Conservation (phyloP, 352 stramenopile species). For the Globisporangium irregulare region DNA sequence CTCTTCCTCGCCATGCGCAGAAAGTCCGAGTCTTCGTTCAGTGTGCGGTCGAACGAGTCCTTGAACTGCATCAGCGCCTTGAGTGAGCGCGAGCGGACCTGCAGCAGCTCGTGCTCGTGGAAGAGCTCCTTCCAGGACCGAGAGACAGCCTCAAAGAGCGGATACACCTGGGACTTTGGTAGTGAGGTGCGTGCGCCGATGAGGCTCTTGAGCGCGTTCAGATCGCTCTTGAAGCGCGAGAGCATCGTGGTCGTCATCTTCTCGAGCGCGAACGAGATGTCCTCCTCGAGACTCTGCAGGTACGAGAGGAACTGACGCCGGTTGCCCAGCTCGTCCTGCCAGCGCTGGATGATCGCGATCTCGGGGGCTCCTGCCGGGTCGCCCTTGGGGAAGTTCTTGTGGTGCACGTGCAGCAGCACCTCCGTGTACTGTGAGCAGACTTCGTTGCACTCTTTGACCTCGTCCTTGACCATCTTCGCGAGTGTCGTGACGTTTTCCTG, state of each 20-base stretch:
- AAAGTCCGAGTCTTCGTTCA: conserved; percentile 54
- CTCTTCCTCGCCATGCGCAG: conserved; percentile 48
- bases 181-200: conserved; percentile 85
- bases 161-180: conserved; percentile 93
- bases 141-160: conserved; percentile 89
- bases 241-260: conserved; percentile 71
- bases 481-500: conserved; percentile 48
- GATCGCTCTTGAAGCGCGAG: conserved; percentile 64
- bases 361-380: conserved; percentile 11
- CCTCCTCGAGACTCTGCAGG: conserved; percentile 90
- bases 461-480: conserved; percentile 45
- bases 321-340: conserved; percentile 92
- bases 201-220: conserved; percentile 73
- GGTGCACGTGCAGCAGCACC: conserved; percentile 71
- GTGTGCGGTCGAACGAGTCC: conserved; percentile 58
- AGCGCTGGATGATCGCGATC: conserved; percentile 63
- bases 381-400: conserved; percentile 29
- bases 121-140: conserved; percentile 82
- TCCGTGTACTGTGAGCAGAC: conserved; percentile 81
- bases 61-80: conserved; percentile 76
- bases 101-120: conserved; percentile 66
- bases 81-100: conserved; percentile 62
- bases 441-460: conserved; percentile 65
- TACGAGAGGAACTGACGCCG: conserved; percentile 90
- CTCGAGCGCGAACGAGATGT: conserved; percentile 78